Percentiles rank a stretch among this genome's conserved stretches.
phyloP scores from a whole-genome alignment of 768 basidiomycete genomes.

The Neoboletus brunneissimus region DNA sequence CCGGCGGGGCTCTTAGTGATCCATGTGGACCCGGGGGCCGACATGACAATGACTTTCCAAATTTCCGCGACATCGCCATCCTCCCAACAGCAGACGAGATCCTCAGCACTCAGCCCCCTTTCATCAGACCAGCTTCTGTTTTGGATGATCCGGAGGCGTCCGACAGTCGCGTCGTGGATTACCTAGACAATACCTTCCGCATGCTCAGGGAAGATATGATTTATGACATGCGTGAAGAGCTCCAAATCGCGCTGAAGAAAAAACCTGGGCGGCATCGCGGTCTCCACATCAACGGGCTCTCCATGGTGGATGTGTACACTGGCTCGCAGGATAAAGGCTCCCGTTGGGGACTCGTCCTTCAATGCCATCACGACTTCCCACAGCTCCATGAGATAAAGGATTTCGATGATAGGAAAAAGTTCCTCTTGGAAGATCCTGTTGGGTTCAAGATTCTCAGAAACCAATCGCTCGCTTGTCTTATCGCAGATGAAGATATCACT shows the following conservation, averaged over 20 bases:
- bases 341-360: constrained; percentile 44
- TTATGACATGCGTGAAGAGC: constrained; percentile 55
- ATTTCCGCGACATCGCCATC: constrained; percentile 60
- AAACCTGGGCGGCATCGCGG: constrained; percentile 44
- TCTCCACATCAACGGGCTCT: constrained; percentile 38
- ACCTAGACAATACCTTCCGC: constrained; percentile 67
- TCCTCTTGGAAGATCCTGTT: constrained; percentile 36
- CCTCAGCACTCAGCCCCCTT: constrained; percentile 43
- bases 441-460: constrained; percentile 46
- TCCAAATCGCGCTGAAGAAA: constrained; percentile 42
- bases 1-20: constrained; percentile 20
- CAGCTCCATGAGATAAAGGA: constrained; percentile 32
- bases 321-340: constrained; percentile 27
- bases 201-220: constrained; percentile 66
- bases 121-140: constrained; percentile 46
- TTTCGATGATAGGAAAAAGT: constrained; percentile 36
- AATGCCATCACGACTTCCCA: constrained; percentile 36
- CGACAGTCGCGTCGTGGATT: constrained; percentile 39
- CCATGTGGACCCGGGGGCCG: constrained; percentile 53
- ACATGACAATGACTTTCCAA: constrained; percentile 65
- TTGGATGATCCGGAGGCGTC: constrained; percentile 45
- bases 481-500: constrained; percentile 46
- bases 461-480: constrained; percentile 53
- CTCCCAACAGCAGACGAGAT: constrained; percentile 66
- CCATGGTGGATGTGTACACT: constrained; percentile 38